These are phyloP conservation scores for Pseudocercospora cruenta DNA, from an alignment of 2,329 filamentous ascomycete species.

Conservation along the genomic window DNA sequence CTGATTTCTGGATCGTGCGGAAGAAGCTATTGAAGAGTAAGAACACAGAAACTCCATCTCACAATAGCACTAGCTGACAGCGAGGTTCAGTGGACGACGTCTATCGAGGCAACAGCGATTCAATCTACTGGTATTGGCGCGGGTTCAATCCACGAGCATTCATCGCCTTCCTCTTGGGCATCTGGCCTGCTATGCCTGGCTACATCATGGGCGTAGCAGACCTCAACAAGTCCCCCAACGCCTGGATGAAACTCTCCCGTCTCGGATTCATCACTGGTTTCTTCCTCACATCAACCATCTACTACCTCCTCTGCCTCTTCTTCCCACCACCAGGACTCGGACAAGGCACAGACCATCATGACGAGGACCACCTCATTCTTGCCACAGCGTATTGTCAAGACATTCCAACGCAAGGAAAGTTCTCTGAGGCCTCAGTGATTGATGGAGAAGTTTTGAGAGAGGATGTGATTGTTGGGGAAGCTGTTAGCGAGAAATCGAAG, in stretches of 20 bases:
- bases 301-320: slow-evolving; percentile 10
- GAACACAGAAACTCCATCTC: background rate
- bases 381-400: slow-evolving; percentile 21
- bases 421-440: background rate
- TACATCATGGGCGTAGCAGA: slow-evolving; percentile 19
- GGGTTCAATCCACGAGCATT: slow-evolving; percentile 35
- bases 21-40: slow-evolving; percentile 26
- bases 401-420: slow-evolving; percentile 14
- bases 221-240: slow-evolving; percentile 13
- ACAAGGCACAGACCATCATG: slow-evolving; percentile 8
- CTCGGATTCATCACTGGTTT: slow-evolving; percentile 20
- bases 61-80: too few relatives aligned
- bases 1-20: slow-evolving; percentile 36
- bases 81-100: slow-evolving; percentile 29
- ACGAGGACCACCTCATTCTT: slow-evolving; percentile 15
- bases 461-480: background rate
- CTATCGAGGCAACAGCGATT: slow-evolving; percentile 26
- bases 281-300: slow-evolving; percentile 12
- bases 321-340: slow-evolving; percentile 13
- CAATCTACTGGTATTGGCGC: slow-evolving; percentile 34
- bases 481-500: slow-evolving; percentile 1
- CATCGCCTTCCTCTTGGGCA: slow-evolving; percentile 29
- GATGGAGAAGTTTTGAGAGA: background rate
- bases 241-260: slow-evolving; percentile 20
- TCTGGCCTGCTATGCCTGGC: slow-evolving; percentile 22